Base-by-base conservation (phyloP, 345 rosid species). In the Excoecaria cochinchinensis region DNA sequence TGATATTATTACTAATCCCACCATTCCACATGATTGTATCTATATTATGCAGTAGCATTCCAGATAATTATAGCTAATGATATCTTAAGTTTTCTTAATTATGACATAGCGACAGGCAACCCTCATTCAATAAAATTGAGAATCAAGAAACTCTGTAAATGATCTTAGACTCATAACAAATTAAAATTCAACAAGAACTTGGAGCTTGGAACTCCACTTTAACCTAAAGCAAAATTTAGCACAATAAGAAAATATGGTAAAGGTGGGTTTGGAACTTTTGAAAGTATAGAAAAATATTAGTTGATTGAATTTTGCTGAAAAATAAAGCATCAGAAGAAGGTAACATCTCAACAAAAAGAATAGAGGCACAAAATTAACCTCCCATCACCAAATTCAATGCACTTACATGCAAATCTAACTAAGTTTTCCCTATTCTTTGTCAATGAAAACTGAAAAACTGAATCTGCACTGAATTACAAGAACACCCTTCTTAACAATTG, bases 371-470 rank as follows among this genome's bases (percentile, higher is more conserved):
- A 71, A 36, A 17, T 57, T 46, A 11, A 76, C 52, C 47, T 13
- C 69, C 73, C 42, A 21, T 9, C 16, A 50, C 25, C 44, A 73
- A 36, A 69, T 76, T 70, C 74, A 70, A 24, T 70, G 44, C 72
- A 52, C 77, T 52, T 63, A 56, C n/a, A 52, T 68, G 74, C 66
- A 73, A 76, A 68, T 75, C 86, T 80, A 78, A 73, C 82, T 82
- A 84, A 60, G 74, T 15, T 67, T 53, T 71, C 70, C 79, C 79
- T 82, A 77, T 69, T 68, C n/a, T 67, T 78, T 71, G 61, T 73
- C 71, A 71, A 46, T 65, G 67, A 74, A 48, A 58, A 21, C 17
- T 61, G n/a, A 72, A 71, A 58, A 60, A 70, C 15, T 63, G 73
- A 53, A 83, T 75, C 79, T 77, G 82, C 82, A 76, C 57, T 53